Conservation (phyloP, 169 alveolate genomes). For the Theileria sp. region DNA sequence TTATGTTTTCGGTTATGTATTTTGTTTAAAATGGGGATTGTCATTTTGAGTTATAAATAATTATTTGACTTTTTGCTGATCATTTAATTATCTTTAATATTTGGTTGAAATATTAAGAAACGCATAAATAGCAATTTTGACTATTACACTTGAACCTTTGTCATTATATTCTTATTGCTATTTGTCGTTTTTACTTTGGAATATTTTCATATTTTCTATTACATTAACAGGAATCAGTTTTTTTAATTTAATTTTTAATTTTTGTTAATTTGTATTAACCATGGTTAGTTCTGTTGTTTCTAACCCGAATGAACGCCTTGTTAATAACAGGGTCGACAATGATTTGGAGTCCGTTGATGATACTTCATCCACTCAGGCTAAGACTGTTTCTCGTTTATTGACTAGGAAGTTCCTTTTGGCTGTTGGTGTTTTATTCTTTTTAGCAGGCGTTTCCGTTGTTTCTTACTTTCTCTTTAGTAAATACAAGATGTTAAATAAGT, state of each 20-base stretch:
- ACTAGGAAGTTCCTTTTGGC: neutral
- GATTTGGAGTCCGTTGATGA: slow-evolving; percentile 19
- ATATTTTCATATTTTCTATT: neutral
- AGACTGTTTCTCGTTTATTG: neutral
- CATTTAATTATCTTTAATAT: neutral
- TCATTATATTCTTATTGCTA: neutral
- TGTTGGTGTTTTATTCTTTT: neutral
- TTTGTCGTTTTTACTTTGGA: slow-evolving; percentile 10
- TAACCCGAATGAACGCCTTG: slow-evolving; percentile 23
- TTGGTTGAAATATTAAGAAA: neutral
- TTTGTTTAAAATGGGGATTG: neutral
- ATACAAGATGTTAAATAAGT: slow-evolving; percentile 1
- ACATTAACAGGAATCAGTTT: neutral
- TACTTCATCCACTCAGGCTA: neutral
- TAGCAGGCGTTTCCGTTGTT: slow-evolving; percentile 2
- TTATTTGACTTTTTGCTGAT: neutral
- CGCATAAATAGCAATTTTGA: neutral
- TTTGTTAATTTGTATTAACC: neutral
- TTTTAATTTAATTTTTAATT: neutral
- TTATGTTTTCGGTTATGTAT: neutral
- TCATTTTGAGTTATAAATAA: neutral
- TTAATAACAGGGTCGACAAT: slow-evolving; percentile 10
- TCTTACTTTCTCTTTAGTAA: slow-evolving; percentile 12
- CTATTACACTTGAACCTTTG: neutral
- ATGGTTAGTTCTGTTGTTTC: slow-evolving; percentile 18